A percentile compares a stretch with the other conserved stretches of the same genome.
Evolutionary conservation across 2,329 filamentous ascomycete species (phyloP).

Genomic region (Clonostachys byssicola): DNA sequence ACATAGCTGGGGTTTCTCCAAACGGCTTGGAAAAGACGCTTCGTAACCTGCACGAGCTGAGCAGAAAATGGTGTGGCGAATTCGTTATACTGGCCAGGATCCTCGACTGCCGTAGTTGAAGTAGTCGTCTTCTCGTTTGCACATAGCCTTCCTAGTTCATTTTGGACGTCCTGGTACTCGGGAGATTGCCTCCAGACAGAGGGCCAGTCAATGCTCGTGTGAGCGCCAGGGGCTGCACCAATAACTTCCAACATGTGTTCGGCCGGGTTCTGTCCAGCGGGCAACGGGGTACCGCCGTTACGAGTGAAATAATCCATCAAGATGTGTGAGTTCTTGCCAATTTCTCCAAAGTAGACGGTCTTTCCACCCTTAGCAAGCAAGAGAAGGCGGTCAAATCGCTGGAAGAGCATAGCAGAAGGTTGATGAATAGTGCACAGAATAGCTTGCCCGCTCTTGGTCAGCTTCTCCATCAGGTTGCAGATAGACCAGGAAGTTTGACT

Average conservation of each 20-base stretch:
- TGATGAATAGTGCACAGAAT: constrained; percentile 49
- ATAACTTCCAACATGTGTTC: constrained; percentile 62
- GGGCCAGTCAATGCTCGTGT: constrained; percentile 54
- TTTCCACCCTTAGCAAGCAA: constrained; percentile 58
- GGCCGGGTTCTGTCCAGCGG: constrained; percentile 57
- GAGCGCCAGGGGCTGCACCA: constrained; percentile 52
- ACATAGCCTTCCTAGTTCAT: constrained; percentile 29
- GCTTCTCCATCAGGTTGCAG: constrained; percentile 50
- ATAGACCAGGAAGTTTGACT: constrained; percentile 57
- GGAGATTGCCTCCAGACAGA: constrained; percentile 48
- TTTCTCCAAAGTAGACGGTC: constrained; percentile 63
- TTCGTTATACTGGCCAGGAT: constrained; percentile 41
- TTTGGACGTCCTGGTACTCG: constrained; percentile 44
- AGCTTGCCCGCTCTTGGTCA: constrained; percentile 44
- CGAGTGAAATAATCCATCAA: constrained; percentile 57
- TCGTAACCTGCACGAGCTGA: constrained; percentile 60
- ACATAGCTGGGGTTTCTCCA: constrained; percentile 81
- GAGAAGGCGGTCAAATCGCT: constrained; percentile 51
- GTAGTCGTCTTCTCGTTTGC: not conserved
- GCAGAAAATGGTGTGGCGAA: constrained; percentile 65
- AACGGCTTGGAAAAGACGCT: constrained; percentile 76
- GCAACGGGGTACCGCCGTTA: constrained; percentile 54
- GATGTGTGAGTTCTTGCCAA: constrained; percentile 48
- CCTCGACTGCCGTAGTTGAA: not conserved
- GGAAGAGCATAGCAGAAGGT: constrained; percentile 40